Evolutionary conservation across 2,329 filamentous ascomycete genomes (phyloP).

Genomic region (Paecilomyces variotii): DNA sequence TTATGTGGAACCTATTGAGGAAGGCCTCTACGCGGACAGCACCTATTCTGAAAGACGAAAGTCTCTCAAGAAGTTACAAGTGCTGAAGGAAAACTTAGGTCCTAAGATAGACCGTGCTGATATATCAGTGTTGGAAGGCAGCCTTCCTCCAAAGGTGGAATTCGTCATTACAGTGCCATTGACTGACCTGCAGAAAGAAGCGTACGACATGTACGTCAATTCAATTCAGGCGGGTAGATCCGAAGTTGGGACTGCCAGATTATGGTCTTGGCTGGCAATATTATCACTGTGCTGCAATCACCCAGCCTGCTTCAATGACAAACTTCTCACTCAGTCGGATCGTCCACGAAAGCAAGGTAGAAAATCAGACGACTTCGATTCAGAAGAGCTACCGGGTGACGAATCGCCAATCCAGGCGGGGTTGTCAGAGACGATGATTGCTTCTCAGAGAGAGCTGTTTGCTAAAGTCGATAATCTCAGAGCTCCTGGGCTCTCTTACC

Average conservation of each 20-base stretch:
- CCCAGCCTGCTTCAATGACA: slow-evolving; percentile 45
- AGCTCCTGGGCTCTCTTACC: slow-evolving; percentile 54
- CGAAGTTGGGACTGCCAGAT: slow-evolving; percentile 31
- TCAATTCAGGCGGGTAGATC: slow-evolving; percentile 25
- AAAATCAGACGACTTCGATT: slow-evolving; percentile 10
- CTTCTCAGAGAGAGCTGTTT: slow-evolving; percentile 23
- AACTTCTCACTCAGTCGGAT: slow-evolving; percentile 36
- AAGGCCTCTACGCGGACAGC: slow-evolving; percentile 63
- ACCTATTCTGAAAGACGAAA: slow-evolving; percentile 45
- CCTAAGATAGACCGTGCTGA: slow-evolving; percentile 73
- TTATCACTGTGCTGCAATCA: slow-evolving; percentile 52
- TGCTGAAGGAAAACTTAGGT: slow-evolving; percentile 62
- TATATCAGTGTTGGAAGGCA: slow-evolving; percentile 56
- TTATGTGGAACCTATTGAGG: slow-evolving; percentile 66
- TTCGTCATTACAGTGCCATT: slow-evolving; percentile 71
- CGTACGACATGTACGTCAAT: slow-evolving; percentile 52
- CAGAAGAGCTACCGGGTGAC: slow-evolving; percentile 12
- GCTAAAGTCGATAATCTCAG: slow-evolving; percentile 25
- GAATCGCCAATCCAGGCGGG: slow-evolving; percentile 30
- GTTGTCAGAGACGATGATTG: slow-evolving; percentile 28
- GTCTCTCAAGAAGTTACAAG: slow-evolving; percentile 59
- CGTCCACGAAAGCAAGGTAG: slow-evolving; percentile 9
- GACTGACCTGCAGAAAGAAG: slow-evolving; percentile 53
- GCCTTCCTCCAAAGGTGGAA: slow-evolving; percentile 68
- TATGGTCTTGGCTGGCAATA: slow-evolving; percentile 50